Evolutionary conservation across 768 basidiomycete species (phyloP), one percentile per base, ranked within the genome.

Genomic region (Phaeotremella fagi): DNA sequence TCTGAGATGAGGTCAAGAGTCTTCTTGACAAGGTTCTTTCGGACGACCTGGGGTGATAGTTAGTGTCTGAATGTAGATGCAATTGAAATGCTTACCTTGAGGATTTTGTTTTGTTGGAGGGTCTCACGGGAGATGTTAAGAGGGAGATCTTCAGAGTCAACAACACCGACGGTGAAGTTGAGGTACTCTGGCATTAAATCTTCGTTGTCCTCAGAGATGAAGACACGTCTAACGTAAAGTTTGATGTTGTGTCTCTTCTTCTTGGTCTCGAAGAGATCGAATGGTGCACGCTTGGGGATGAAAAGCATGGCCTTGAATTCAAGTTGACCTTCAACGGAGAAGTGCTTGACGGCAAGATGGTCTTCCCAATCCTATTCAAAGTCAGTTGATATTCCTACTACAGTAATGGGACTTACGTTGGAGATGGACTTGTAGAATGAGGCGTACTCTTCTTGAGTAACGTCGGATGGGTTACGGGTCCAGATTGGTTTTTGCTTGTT

Each of bases 231-330:
- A 67, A 99, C 95, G 75, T 98, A 99, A 75, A 99, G 91, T 80
- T 99, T 99, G 83, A 99, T 98, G 87, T 98, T 98, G 83, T 97
- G 97, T 71, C 94, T 89, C 84, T 98, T 98, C 88, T 98, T 98
- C 87, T 99, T 98, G 57, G 88, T 88, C 81, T 99, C 95, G 79
- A 99, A 99, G 75, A 99, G 86, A 73, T 99, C 95, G 78, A 98
- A 98, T 48, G 95, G 95, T 38, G 94, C 95, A 57, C 91, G 91
- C 78, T 95, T 98, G 63, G 94, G 94, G 61, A 97, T 80, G 80
- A 83, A 99, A 68, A 99, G 85, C 76, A 99, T 94, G 25, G 94
- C 95, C 84, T 97, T 98, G 84, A 99, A 98, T 77, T 98, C 95
- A 63, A 99, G 91, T 75, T 99, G 95, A 81, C 95, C 95, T 77